These are phyloP conservation scores for Mycena kentingensis DNA, from an alignment of 768 basidiomycete species.

Conservation along the genomic window DNA sequence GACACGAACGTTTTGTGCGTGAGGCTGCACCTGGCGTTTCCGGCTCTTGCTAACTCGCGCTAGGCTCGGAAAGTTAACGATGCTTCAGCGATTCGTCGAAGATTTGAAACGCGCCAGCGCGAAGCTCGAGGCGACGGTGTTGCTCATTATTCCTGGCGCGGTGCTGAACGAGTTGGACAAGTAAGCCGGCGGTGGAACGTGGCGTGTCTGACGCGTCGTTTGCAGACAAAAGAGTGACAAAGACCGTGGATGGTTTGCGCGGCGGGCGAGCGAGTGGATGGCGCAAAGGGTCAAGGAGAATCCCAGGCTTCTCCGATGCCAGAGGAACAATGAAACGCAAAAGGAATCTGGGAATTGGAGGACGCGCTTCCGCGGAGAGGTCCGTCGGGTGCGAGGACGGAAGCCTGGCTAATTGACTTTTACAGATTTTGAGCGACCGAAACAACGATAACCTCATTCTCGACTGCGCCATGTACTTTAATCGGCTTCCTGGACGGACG, in stretches of 20 bases:
- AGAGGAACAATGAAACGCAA: conserved; percentile 65
- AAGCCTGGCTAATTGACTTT: conserved; percentile 5
- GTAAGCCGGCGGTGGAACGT: conserved; percentile 35
- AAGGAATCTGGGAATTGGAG: conserved; percentile 66
- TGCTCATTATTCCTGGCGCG: conserved; percentile 70
- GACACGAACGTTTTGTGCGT: conserved; percentile 80
- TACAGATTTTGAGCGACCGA: conserved; percentile 37
- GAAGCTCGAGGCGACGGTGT: conserved; percentile 49
- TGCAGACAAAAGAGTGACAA: conserved; percentile 51
- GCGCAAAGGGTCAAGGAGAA: conserved; percentile 59
- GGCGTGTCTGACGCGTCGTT: conserved; percentile 4
- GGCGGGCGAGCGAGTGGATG: conserved; percentile 71
- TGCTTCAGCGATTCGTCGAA: conserved; percentile 62
- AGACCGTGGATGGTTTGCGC: conserved; percentile 61
- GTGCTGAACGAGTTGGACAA: conserved; percentile 80
- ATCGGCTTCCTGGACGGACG: conserved; percentile 45
- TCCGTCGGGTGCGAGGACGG: conserved; percentile 28
- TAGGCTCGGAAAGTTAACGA: conserved; percentile 21
- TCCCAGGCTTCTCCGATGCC: conserved; percentile 51
- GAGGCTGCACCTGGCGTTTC: too few species aligned
- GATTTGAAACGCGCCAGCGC: conserved; percentile 59
- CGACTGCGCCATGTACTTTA: conserved; percentile 74
- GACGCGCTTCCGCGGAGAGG: conserved; percentile 46
- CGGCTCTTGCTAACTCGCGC: conserved; percentile 29
- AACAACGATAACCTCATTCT: conserved; percentile 71